Conservation (phyloP, 805 yeast genomes). For the Ogataea nitratoaversa region DNA sequence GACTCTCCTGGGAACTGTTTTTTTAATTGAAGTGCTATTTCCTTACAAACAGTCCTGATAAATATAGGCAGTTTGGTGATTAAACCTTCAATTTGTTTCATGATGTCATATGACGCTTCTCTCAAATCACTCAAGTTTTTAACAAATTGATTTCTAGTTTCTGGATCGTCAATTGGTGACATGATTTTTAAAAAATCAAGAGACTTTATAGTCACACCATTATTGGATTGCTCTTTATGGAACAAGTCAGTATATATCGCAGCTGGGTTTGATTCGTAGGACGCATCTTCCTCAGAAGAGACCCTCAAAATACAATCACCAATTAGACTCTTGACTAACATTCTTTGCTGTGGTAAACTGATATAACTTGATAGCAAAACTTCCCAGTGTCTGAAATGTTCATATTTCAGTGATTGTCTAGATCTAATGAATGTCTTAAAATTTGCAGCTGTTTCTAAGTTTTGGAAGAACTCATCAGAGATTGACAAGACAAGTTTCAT, state of each 20-base stretch:
- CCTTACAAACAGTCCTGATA: constrained; percentile 51
- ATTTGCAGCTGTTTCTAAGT: constrained; percentile 13
- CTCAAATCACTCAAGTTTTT: constrained; percentile 70
- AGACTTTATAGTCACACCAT: constrained; percentile 23
- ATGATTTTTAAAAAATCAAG: constrained; percentile 31
- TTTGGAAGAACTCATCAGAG: constrained; percentile 38
- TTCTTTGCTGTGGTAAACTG: constrained; percentile 46
- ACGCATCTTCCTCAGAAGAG: constrained; percentile 46
- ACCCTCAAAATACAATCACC: constrained; percentile 37
- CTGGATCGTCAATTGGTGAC: constrained; percentile 74
- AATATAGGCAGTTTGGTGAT: constrained; percentile 48
- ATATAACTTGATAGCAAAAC: constrained; percentile 39
- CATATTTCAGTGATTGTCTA: constrained; percentile 17
- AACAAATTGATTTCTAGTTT: constrained; percentile 68
- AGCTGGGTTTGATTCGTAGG: constrained; percentile 79
- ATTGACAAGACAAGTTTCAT: constrained; percentile 51
- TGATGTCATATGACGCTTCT: constrained; percentile 60
- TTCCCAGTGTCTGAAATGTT: constrained; percentile 38
- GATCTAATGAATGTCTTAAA: constrained; percentile 25
- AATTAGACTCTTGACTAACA: constrained; percentile 36
- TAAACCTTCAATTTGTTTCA: constrained; percentile 44
- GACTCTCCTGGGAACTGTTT: constrained; percentile 51
- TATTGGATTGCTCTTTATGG: constrained; percentile 30
- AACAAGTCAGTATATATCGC: constrained; percentile 43
- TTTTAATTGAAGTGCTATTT: constrained; percentile 29